phyloP scores from a whole-genome alignment of 2,329 filamentous ascomycete species.

The Hirsutella thompsonii region DNA sequence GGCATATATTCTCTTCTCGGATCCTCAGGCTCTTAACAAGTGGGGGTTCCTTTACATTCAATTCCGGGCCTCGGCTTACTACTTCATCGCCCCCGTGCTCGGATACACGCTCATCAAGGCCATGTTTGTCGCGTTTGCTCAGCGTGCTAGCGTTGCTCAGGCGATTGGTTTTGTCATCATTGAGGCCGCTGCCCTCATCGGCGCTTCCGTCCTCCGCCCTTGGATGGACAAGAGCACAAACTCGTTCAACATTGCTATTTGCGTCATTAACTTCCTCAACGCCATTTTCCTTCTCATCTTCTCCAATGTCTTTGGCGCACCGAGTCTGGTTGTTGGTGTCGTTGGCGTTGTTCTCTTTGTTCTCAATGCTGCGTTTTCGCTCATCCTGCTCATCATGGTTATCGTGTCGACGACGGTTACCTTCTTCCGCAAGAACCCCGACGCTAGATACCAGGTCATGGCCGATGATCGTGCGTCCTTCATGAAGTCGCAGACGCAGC shows the following conservation, averaged over 20 bases:
- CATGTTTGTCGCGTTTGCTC: conserved; percentile 75
- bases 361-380: conserved; percentile 70
- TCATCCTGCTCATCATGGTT: conserved; percentile 73
- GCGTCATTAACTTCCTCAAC: conserved; percentile 81
- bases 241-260: conserved; percentile 89
- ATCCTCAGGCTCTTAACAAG: conserved; percentile 88
- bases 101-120: conserved; percentile 74
- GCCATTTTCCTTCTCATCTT: conserved; percentile 82
- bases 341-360: conserved; percentile 86
- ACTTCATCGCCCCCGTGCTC: conserved; percentile 76
- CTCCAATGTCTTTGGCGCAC: conserved; percentile 74
- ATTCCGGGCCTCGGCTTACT: conserved; percentile 91
- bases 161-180: conserved; percentile 74
- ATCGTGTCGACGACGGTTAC: conserved; percentile 49
- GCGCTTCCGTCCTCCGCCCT: conserved; percentile 66
- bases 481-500: conserved; percentile 86
- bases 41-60: conserved; percentile 98
- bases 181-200: conserved; percentile 67
- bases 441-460: conserved; percentile 93
- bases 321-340: conserved; percentile 70
- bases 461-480: conserved; percentile 91
- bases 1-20: conserved; percentile 92
- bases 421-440: conserved; percentile 84
- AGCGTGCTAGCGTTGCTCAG: conserved; percentile 58
- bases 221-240: conserved; percentile 99